Evolutionary conservation across 176 grass and related monocot species (phyloP).

Genomic region (Echinochloa phyllopogon): DNA sequence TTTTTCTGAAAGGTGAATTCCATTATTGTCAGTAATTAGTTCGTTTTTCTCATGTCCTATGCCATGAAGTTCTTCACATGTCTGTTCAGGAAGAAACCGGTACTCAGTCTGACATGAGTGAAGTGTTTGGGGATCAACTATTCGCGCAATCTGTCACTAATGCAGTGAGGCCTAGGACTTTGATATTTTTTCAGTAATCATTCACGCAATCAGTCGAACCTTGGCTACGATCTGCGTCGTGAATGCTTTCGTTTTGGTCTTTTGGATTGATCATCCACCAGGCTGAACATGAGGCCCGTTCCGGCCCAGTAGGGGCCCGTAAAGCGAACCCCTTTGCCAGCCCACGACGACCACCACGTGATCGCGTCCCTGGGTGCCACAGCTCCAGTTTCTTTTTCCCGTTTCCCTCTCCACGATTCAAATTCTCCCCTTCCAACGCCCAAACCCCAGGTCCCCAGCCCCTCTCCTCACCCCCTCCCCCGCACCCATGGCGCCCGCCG

Average conservation of each 20-base stretch:
- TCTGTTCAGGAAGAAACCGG: conserved; percentile 49
- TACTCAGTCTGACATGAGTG: conserved; percentile 50
- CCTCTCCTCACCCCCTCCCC: neutral
- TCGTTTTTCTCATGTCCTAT: neutral
- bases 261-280: no score
- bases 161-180: conserved; percentile 46
- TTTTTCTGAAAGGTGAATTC: no score
- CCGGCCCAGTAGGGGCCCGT: no score
- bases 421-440: conserved; percentile 4
- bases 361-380: neutral
- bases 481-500: conserved; percentile 40
- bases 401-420: conserved; percentile 46
- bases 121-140: conserved; percentile 62
- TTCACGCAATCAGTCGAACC: no score
- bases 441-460: no score
- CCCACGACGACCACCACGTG: neutral
- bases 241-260: no score
- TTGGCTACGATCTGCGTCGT: no score
- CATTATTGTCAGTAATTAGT: neutral
- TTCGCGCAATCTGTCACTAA: conserved; percentile 48
- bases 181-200: conserved; percentile 16
- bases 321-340: neutral
- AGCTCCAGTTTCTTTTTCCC: neutral
- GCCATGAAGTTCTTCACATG: conserved; percentile 61
- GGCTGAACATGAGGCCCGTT: no score